Base-by-base conservation (phyloP, 2,329 filamentous ascomycete species). In the Aspergillus oerlinghausenensis region DNA sequence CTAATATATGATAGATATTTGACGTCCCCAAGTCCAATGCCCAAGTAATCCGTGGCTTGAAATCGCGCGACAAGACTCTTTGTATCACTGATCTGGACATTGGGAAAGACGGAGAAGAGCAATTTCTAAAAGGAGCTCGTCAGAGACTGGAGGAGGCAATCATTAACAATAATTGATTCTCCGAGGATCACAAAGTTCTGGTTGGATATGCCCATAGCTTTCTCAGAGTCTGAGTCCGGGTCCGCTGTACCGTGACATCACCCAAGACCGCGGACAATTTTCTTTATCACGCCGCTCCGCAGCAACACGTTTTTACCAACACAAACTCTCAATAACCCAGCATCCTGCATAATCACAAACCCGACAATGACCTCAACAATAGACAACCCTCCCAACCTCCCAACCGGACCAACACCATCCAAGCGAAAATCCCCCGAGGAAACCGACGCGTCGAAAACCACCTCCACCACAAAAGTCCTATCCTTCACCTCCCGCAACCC, bases 1-100 rank as follows among this genome's bases (percentile, higher is more conserved):
- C n/a, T 23, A 8, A 50, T 10, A 4, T 14, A 2, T 3, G 23
- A 29, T 40, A 87, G 82, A 77, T 80, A 5, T 77, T 90, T 2
- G 76, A 77, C 1, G 75, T 87, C 6, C 82, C 87, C 29, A 89
- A 87, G 66, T 86, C 87, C 1, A 80, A 84, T 58, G 72, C 90
- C 1, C 77, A 82, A 47, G 81, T 90, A 43, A 80, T 81, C 11
- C 83, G 83, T 17, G 88, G 88, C 0, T 67, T 80, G 53, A 89
- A 86, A 69, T 85, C 83, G 21, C 79, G 82, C 55, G 82, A 87
- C 47, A 91, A 90, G 73, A 86, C 80, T 0, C 70, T 88, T 48
- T 64, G 69, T 50, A 63, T 75, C 17, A 58, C 60, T 42, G 63
- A 65, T 21, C 49, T 72, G 40, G 57, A 63, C 50, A 65, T 75